Conservation (phyloP, 345 rosid genomes). For the Hibiscus syriacus region DNA sequence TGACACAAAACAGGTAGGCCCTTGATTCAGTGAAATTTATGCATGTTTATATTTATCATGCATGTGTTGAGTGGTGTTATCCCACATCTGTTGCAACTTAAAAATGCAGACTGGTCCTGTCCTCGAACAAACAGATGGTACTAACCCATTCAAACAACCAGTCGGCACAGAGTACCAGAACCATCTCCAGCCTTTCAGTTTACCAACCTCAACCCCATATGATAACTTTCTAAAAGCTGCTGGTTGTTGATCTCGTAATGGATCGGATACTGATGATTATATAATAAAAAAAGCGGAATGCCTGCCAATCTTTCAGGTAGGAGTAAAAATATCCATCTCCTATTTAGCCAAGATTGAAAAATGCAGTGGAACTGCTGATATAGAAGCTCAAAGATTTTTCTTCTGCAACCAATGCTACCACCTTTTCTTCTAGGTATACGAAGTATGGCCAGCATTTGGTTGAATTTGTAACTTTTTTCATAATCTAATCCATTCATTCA, state of each 20-base stretch:
- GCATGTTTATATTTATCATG: background rate
- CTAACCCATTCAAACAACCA: slow-evolving; percentile 18
- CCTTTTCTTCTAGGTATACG: background rate
- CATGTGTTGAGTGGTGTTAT: background rate
- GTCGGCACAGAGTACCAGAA: slow-evolving; percentile 27
- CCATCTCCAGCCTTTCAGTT: slow-evolving; percentile 30
- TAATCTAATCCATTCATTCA: background rate
- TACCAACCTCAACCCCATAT: slow-evolving; percentile 61
- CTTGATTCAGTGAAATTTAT: background rate
- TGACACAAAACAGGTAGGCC: slow-evolving; percentile 19
- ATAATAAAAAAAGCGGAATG: background rate
- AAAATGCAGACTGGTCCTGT: slow-evolving; percentile 52
- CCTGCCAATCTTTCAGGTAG: background rate
- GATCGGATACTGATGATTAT: background rate
- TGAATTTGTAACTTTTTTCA: background rate
- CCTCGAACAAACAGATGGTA: slow-evolving; percentile 23
- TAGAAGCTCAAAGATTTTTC: background rate
- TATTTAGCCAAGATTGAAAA: background rate
- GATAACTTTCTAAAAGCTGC: slow-evolving; percentile 76
- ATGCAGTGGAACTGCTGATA: background rate
- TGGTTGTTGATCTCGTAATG: slow-evolving; percentile 41
- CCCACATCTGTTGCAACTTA: background rate
- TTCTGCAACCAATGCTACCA: background rate
- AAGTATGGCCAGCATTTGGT: background rate
- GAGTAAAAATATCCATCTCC: background rate